Percentiles rank a stretch among this genome's conserved stretches.
Evolutionary conservation across 768 basidiomycete species (phyloP).

Genomic region (Leucosporidium creatinivorum): DNA sequence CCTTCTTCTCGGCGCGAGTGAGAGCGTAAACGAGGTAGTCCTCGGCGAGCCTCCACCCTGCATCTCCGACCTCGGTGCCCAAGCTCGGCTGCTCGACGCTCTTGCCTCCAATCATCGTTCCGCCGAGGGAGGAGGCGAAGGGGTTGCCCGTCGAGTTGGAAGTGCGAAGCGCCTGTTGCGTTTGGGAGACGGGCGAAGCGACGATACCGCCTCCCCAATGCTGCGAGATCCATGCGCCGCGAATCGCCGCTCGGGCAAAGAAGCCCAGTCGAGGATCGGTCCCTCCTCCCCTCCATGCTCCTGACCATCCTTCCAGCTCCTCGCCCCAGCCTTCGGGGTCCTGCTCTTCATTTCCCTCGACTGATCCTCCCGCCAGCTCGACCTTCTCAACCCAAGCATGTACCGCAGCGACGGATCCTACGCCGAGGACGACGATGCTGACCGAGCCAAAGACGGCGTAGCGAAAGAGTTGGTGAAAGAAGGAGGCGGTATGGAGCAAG

Average conservation of each 20-base stretch:
- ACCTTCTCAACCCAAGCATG: constrained; percentile 33
- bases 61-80: constrained; percentile 16
- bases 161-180: background rate
- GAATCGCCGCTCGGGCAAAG: constrained; percentile 16
- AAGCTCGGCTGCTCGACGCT: background rate
- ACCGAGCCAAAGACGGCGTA: constrained; percentile 30
- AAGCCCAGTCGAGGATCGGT: constrained; percentile 29
- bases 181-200: background rate
- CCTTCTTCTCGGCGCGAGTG: background rate
- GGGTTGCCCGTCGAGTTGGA: background rate
- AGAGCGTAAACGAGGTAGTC: constrained; percentile 27
- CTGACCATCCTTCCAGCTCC: constrained; percentile 28
- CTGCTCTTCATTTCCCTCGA: background rate
- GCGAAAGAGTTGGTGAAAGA: constrained; percentile 24
- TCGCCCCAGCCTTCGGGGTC: constrained; percentile 25
- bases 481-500: constrained; percentile 23
- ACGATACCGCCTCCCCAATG: constrained; percentile 12
- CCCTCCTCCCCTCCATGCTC: constrained; percentile 23
- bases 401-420: constrained; percentile 4
- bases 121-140: background rate
- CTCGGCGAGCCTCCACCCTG: constrained; percentile 26
- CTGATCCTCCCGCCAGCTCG: background rate
- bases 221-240: constrained; percentile 26
- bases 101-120: constrained; percentile 13
- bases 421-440: constrained; percentile 10